These are phyloP conservation scores for Sindora glabra DNA, from an alignment of 306 rosid species.

Conservation along the genomic window DNA sequence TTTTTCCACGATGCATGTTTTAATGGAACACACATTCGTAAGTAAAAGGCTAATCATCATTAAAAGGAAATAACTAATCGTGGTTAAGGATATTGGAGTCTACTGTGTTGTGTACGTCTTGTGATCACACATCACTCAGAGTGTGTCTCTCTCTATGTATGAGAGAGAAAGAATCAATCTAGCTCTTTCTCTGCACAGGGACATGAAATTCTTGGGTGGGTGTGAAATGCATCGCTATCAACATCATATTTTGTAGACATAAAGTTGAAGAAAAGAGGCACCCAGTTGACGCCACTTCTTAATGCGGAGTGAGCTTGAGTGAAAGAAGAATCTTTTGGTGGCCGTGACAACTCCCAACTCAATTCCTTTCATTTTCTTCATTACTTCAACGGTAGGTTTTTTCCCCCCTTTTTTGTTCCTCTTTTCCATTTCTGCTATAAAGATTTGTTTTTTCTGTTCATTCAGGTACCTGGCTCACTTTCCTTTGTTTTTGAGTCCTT, in stretches of 20 bases:
- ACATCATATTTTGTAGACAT: no score
- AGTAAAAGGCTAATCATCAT: conserved; percentile 3
- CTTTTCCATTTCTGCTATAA: conserved; percentile 14
- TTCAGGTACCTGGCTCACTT: conserved; percentile 12
- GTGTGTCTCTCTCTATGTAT: neutral
- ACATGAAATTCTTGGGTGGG: no score
- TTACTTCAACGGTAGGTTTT: conserved; percentile 24
- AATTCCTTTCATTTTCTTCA: neutral
- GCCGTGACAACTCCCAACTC: neutral
- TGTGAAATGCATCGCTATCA: no score
- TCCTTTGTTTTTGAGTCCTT: conserved; percentile 15
- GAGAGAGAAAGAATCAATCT: conserved; percentile 13
- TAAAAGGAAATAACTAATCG: conserved; percentile 14
- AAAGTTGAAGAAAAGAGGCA: no score
- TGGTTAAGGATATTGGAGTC: conserved; percentile 23
- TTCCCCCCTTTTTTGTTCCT: conserved; percentile 20
- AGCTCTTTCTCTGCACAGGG: neutral
- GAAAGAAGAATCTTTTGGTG: no score
- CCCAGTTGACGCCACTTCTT: no score
- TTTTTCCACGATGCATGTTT: no score
- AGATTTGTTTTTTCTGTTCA: no score
- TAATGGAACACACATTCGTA: no score
- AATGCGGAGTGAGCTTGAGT: no score
- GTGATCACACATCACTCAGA: conserved; percentile 19
- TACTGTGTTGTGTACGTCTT: conserved; percentile 20